phyloP scores from a whole-genome alignment of 495 filamentous ascomycete species.

The Thermochaetoides thermophila region DNA sequence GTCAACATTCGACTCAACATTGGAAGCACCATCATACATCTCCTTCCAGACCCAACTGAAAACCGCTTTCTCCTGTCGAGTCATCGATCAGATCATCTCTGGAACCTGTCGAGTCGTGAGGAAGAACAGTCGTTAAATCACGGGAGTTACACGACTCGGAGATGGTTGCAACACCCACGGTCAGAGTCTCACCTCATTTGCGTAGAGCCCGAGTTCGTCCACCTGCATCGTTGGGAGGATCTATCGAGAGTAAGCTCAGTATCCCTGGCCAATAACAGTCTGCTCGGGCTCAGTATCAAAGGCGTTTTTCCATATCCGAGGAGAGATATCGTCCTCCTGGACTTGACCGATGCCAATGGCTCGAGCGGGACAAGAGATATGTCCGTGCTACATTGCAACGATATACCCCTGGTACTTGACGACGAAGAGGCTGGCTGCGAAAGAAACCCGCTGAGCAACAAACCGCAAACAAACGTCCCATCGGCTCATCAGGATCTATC shows the following conservation, averaged over 20 bases:
- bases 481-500: too few relatives aligned
- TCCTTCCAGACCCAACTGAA: conserved; percentile 6
- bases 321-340: background rate
- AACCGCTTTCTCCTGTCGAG: conserved; percentile 14
- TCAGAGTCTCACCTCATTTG: background rate
- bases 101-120: conserved; percentile 6
- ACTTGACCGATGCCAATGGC: conserved; percentile 1
- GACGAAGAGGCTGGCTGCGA: too few relatives aligned
- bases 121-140: background rate
- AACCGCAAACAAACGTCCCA: too few relatives aligned
- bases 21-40: conserved; percentile 8
- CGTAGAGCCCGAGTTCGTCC: background rate
- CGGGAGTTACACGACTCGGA: background rate
- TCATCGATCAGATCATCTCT: conserved; percentile 13
- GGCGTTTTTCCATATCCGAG: background rate
- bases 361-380: conserved; percentile 1
- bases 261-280: background rate
- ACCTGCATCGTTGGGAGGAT: background rate
- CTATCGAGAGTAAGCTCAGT: background rate
- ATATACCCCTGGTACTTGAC: too few relatives aligned
- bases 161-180: background rate
- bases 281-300: background rate
- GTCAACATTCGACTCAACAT: background rate
- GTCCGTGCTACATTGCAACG: background rate
- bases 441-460: too few relatives aligned